Base-by-base conservation (phyloP, 306 rosid species). In the Prunus mira region DNA sequence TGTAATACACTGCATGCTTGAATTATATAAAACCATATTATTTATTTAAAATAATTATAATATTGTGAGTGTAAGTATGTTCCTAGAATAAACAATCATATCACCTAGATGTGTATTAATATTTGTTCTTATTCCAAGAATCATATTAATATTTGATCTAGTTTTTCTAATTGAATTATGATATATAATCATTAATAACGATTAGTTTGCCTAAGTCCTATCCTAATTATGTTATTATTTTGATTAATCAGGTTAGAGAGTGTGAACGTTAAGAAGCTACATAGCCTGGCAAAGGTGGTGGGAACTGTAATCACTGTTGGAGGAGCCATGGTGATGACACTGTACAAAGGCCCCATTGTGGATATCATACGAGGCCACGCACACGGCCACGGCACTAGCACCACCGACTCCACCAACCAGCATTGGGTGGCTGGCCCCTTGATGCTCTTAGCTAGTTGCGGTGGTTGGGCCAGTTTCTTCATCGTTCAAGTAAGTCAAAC, bases 301-400 rank as follows among this genome's bases (percentile, higher is more conserved):
- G 99, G 99, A 72, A 96, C 99, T 0, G 84, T 69, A 57, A 80
- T 92, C 20, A 91, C 99, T 13, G 90, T 96, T 30, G 79, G 87
- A 12, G 99, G 98, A 83, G 99, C 99, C 41, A 96, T 92, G 99
- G 88, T 88, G 66, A 96, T 96, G 99, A 92, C 99, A 28, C 82
- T 96, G 74, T 96, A 92, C 89, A 96, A 92, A 89, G 99, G 99
- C 38, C 96, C 97, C 5, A 86, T 92, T 27, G 77, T 87, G 18
- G 83, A 91, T 49, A 69, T 92, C 55, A 67, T 91, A 22, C 84
- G 78, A 61, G 91, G 86, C 3, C 78, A 80, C 49, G 85, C 61
- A 81, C 82, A 0, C 45, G 64, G 20, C 82, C 79, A 81, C 63
- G 81, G 76, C 0, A 62, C 57, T 52, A 8, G 81, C 80, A 49